Percentiles rank a stretch among this genome's conserved stretches.
These are phyloP conservation scores for Globisporangium rhizosaccharum DNA, from an alignment of 352 stramenopile genomes.

Conservation along the genomic window DNA sequence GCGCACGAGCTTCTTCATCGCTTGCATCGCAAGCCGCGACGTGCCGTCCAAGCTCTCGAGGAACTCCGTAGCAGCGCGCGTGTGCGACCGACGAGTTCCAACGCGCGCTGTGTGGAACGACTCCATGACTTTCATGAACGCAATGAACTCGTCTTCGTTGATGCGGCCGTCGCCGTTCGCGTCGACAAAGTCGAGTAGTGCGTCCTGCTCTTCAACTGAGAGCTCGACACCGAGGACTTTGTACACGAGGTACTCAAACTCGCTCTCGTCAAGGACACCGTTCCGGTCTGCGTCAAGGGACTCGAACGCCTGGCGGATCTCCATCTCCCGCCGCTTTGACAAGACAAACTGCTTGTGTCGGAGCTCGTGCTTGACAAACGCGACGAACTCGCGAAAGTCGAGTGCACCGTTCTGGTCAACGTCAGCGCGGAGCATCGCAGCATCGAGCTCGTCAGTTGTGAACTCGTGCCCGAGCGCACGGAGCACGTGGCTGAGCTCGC, in stretches of 20 bases:
- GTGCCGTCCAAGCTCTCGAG: constrained; percentile 32
- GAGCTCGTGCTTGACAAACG: constrained; percentile 63
- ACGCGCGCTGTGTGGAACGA: constrained; percentile 22
- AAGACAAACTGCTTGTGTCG: constrained; percentile 50
- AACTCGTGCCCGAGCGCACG: constrained; percentile 69
- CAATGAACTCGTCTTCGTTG: constrained; percentile 65
- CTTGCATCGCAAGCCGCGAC: constrained; percentile 48
- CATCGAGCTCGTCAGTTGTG: constrained; percentile 53
- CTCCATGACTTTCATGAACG: constrained; percentile 70
- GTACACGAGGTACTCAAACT: constrained; percentile 76
- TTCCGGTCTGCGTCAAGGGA: constrained; percentile 63
- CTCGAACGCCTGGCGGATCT: constrained; percentile 71
- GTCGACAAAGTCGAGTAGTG: constrained; percentile 66
- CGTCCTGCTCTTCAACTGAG: constrained; percentile 65
- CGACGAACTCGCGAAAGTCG: constrained; percentile 72
- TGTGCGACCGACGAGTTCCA: constrained; percentile 18
- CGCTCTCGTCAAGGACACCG: constrained; percentile 54
- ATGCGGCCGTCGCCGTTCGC: constrained; percentile 55
- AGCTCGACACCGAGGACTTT: constrained; percentile 71
- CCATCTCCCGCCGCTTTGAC: constrained; percentile 56
- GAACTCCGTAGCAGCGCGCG: constrained; percentile 32
- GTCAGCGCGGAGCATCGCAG: constrained; percentile 53
- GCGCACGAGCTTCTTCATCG: constrained; percentile 74
- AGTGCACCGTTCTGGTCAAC: constrained; percentile 59
- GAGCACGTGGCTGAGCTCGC: constrained; percentile 58